Evolutionary conservation across 2,329 filamentous ascomycete species (phyloP).

Genomic region (Paraphoma chrysanthemicola): DNA sequence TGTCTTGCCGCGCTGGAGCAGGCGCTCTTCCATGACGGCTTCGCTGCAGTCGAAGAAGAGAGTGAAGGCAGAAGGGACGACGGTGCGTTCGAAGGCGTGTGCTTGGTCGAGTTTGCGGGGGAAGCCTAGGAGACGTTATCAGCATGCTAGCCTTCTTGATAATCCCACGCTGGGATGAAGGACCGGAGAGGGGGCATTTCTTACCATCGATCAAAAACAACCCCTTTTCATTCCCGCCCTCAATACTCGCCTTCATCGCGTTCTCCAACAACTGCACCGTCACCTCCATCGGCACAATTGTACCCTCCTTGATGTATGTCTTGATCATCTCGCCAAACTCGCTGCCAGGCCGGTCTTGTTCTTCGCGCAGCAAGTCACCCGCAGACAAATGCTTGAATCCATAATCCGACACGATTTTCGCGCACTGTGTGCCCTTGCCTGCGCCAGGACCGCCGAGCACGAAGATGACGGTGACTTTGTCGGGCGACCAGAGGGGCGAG

Average conservation of each 20-base stretch:
- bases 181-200: not conserved
- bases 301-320: slow-evolving; percentile 90
- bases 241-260: slow-evolving; percentile 78
- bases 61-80: slow-evolving; percentile 83
- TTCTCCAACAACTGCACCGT: slow-evolving; percentile 94
- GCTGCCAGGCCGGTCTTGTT: slow-evolving; percentile 85
- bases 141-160: no score
- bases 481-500: slow-evolving; percentile 74
- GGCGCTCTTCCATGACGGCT: slow-evolving; percentile 80
- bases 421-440: slow-evolving; percentile 96
- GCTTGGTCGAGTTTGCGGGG: slow-evolving; percentile 98
- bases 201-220: slow-evolving; percentile 76
- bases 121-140: slow-evolving; percentile 66
- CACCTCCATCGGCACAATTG: slow-evolving; percentile 98
- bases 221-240: slow-evolving; percentile 60
- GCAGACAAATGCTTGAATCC: slow-evolving; percentile 93
- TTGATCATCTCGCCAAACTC: slow-evolving; percentile 94
- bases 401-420: slow-evolving; percentile 84
- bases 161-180: not conserved
- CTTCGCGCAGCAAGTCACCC: slow-evolving; percentile 89
- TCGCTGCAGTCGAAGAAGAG: slow-evolving; percentile 96
- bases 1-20: slow-evolving; percentile 91
- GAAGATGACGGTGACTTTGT: slow-evolving; percentile 90
- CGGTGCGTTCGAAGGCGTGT: slow-evolving; percentile 86
- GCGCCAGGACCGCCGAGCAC: slow-evolving; percentile 95